These are phyloP conservation scores for Lodderomyces pseudojiufengensis DNA, from an alignment of 1,139 yeast genomes.

Conservation along the genomic window DNA sequence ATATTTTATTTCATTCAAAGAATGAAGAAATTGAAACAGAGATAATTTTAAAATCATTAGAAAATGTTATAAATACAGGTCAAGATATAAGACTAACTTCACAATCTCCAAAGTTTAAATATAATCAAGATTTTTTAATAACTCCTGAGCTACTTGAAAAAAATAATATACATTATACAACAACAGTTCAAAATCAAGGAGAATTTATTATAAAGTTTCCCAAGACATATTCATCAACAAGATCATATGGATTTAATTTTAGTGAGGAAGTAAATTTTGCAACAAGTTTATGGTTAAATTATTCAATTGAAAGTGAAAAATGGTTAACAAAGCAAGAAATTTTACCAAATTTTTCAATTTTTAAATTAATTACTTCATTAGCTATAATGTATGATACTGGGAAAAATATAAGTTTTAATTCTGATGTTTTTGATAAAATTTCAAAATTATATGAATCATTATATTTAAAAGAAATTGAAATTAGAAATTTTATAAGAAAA, in stretches of 20 bases:
- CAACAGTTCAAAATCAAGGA: conserved; percentile 55
- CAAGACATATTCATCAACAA: conserved; percentile 43
- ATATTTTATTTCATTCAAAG: neutral
- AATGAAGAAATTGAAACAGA: conserved; percentile 24
- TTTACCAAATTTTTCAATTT: conserved; percentile 49
- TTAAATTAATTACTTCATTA: conserved; percentile 45
- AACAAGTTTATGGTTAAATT: conserved; percentile 52
- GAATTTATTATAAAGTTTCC: conserved; percentile 60
- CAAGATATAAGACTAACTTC: conserved; percentile 20
- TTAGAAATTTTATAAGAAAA: conserved; percentile 35
- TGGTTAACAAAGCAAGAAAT: conserved; percentile 53
- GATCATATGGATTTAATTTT: conserved; percentile 54
- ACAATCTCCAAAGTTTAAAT: conserved; percentile 8
- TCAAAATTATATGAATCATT: conserved; percentile 28
- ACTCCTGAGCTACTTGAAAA: conserved; percentile 47
- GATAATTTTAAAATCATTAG: conserved; percentile 26
- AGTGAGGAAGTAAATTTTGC: conserved; percentile 58
- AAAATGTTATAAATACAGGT: conserved; percentile 26
- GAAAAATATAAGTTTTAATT: conserved; percentile 24
- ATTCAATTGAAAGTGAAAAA: conserved; percentile 44
- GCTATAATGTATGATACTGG: conserved; percentile 40
- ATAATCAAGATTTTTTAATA: conserved; percentile 42
- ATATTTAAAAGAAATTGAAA: conserved; percentile 36
- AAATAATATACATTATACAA: conserved; percentile 44
- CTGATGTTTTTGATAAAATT: conserved; percentile 28